Evolutionary conservation across 352 stramenopile species (phyloP), one percentile per base, ranked within the genome.

Genomic region (Phytopythium aichiense): DNA sequence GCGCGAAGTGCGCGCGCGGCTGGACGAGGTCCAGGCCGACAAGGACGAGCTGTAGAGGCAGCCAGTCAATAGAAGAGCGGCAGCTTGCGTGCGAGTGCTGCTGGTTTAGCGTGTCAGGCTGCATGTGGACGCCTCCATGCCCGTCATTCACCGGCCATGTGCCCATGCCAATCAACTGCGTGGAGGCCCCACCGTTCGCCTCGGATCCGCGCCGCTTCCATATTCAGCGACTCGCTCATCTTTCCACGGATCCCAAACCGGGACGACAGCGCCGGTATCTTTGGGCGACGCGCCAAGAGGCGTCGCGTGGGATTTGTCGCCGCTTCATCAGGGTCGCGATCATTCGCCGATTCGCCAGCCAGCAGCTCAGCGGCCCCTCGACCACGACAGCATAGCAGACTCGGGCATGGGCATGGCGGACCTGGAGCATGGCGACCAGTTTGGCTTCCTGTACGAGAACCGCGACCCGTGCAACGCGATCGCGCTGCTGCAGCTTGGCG

Each of bases 371-470:
- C 28, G 28, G 28, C 2, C 4, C 28, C 28, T 31, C 28, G 28
- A 31, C 28, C 28, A 31, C 28, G 28, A 31, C 28, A 31, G 28
- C 28, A 31, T 31, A 31, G 28, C 28, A 31, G 28, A 31, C 28
- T 31, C 28, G 28, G 28, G 33, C 23, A 60, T 60, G 54, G 35
- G 22, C 53, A 94, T 92, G 85, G 67, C 82, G 23, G 84, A 92
- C 64, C 65, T 89, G 45, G 84, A 94, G 69, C 72, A 77, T 60
- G 78, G 76, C 37, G 73, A 87, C 45, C 78, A 87, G 60, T 91
- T 90, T 57, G 77, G 74, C 60, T 91, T 94, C 64, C 69, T 94
- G 57, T 94, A 94, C 66, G 84, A 94, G 68, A 83, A 91, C 72
- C 81, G 84, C 51, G 84, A 94, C 60, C 77, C 84, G 59, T 94